Percentiles rank a stretch among this genome's conserved stretches.
Evolutionary conservation across 192 early-diverging fungal species (phyloP).

Genomic region (Coemansia sp.): DNA sequence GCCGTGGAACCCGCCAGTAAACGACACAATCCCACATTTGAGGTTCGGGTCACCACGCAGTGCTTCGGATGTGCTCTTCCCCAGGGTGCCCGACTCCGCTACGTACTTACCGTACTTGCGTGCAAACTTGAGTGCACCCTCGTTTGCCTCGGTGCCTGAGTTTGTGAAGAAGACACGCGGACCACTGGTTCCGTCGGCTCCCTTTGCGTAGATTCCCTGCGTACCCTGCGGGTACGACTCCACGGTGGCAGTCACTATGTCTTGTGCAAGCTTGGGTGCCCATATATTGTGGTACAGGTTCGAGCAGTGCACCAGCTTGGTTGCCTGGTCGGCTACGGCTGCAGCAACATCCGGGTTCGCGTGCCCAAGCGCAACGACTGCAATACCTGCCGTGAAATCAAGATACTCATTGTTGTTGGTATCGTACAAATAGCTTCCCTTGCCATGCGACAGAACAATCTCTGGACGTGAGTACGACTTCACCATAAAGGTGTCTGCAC

Average conservation of each 20-base stretch:
- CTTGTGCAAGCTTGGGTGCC: constrained; percentile 75
- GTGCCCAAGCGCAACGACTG: constrained; percentile 93
- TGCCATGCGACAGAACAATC: constrained; percentile 78
- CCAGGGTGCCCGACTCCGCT: constrained; percentile 32
- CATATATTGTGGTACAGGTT: constrained; percentile 94
- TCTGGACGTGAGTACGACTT: constrained; percentile 70
- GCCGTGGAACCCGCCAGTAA: constrained; percentile 94
- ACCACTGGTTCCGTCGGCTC: constrained; percentile 13
- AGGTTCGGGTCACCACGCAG: constrained; percentile 54
- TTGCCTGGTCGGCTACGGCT: constrained; percentile 78
- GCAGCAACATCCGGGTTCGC: constrained; percentile 71
- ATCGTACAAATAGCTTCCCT: constrained; percentile 82
- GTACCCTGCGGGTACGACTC: constrained; percentile 50
- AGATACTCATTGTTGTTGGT: constrained; percentile 73
- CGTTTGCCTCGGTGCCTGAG: constrained; percentile 98
- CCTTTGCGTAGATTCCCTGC: constrained; percentile 49
- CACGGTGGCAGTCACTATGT: constrained; percentile 65
- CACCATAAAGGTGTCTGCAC: constrained; percentile 61
- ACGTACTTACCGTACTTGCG: constrained; percentile 75
- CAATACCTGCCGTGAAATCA: constrained; percentile 94
- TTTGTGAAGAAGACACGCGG: constrained; percentile 93
- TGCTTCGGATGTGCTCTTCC: constrained; percentile 44
- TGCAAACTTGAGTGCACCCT: constrained; percentile 96
- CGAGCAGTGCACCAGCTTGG: constrained; percentile 78
- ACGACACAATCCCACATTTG: constrained; percentile 80